These are phyloP conservation scores for Chionographis japonica DNA, from an alignment of 106 monocot species.

Conservation along the genomic window DNA sequence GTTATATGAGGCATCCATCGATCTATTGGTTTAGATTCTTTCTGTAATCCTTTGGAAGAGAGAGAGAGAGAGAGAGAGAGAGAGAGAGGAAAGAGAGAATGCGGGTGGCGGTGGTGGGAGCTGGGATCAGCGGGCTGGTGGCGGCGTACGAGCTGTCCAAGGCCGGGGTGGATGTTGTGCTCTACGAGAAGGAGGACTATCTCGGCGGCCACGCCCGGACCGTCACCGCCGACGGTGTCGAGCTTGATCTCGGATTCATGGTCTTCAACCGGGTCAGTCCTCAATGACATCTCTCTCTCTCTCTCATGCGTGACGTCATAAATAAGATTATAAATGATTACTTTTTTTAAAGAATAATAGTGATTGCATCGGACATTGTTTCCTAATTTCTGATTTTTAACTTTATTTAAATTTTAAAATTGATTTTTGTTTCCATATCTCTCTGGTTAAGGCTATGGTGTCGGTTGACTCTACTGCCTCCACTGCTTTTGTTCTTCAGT, in stretches of 20 bases:
- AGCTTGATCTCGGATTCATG: constrained; percentile 84
- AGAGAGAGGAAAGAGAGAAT: constrained; percentile 12
- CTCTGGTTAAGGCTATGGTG: too few relatives aligned
- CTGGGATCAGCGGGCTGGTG: constrained; percentile 56
- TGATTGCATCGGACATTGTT: too few relatives aligned
- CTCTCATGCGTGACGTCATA: background rate
- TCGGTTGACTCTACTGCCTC: too few relatives aligned
- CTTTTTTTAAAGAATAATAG: too few relatives aligned
- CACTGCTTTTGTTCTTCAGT: too few relatives aligned
- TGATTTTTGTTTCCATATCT: too few relatives aligned
- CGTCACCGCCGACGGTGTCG: constrained; percentile 46
- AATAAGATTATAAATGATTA: too few relatives aligned
- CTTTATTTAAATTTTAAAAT: too few relatives aligned
- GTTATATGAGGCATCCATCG: too few relatives aligned
- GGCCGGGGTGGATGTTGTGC: constrained; percentile 50
- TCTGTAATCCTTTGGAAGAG: too few relatives aligned
- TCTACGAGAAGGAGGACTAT: constrained; percentile 74
- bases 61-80: background rate
- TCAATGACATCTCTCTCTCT: background rate
- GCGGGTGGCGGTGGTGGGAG: constrained; percentile 76
- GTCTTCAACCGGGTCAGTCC: constrained; percentile 63
- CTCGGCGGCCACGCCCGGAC: constrained; percentile 66
- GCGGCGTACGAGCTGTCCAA: constrained; percentile 52
- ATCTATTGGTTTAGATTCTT: too few relatives aligned
- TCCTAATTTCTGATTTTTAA: too few relatives aligned